phyloP scores from a whole-genome alignment of 2,329 filamentous ascomycete species.

The Pseudogymnoascus sp. region DNA sequence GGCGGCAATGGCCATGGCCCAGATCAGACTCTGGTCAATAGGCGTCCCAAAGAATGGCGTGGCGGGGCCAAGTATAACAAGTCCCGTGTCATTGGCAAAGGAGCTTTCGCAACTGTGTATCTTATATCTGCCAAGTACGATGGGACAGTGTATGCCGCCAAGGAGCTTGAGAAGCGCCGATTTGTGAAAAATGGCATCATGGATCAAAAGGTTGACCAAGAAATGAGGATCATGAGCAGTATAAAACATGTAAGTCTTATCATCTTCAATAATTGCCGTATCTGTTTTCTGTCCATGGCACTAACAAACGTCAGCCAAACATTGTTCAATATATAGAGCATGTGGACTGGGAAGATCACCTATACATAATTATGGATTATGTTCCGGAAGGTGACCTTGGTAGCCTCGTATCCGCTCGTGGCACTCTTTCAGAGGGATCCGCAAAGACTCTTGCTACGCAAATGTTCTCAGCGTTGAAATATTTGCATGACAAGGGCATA shows the following conservation, averaged over 20 bases:
- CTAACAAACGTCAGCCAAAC: conserved; percentile 50
- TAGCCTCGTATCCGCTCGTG: conserved; percentile 54
- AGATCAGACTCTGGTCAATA: conserved; percentile 14
- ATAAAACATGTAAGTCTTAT: conserved; percentile 63
- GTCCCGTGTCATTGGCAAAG: conserved; percentile 74
- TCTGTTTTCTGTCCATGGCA: conserved; percentile 16
- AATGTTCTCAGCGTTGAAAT: conserved; percentile 72
- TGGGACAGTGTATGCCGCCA: conserved; percentile 78
- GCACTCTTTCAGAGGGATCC: conserved; percentile 55
- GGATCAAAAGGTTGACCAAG: conserved; percentile 88
- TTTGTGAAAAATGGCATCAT: conserved; percentile 89
- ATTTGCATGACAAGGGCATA: conserved; percentile 80
- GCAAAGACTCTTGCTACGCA: conserved; percentile 67
- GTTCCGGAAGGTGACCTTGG: conserved; percentile 77
- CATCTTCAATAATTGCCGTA: conserved; percentile 61
- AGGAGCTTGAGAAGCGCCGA: conserved; percentile 85
- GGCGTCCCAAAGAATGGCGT: conserved; percentile 59
- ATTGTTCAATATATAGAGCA: conserved; percentile 90
- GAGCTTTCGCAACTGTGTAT: conserved; percentile 91
- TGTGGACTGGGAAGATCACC: conserved; percentile 67
- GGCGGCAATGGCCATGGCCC: neutral
- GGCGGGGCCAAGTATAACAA: conserved; percentile 81
- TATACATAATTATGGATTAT: conserved; percentile 98
- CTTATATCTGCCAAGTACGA: conserved; percentile 79
- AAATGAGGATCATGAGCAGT: conserved; percentile 90